These are phyloP conservation scores for Puccinellia tenuiflora DNA, from an alignment of 176 grass and related monocot species.

Conservation along the genomic window DNA sequence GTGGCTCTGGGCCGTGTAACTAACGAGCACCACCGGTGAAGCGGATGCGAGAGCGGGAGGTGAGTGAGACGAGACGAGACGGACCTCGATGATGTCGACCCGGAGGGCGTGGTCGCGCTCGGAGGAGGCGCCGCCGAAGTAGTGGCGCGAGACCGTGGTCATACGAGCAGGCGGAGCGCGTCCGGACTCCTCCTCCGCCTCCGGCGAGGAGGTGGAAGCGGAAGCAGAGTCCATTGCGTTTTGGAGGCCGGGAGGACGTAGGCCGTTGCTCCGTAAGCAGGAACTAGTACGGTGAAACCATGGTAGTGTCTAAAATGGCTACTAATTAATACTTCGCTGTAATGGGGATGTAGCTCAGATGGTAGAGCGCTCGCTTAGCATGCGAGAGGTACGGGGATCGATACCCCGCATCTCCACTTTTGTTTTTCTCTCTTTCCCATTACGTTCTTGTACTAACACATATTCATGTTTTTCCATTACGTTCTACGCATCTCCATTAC, in stretches of 20 bases:
- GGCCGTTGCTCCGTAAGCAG: no score
- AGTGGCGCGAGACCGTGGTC: constrained; percentile 59
- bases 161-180: background rate
- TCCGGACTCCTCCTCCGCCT: background rate
- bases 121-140: constrained; percentile 59
- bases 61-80: background rate
- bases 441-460: no score
- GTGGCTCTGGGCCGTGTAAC: no score
- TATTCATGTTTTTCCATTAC: no score
- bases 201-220: background rate
- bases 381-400: constrained; percentile 98
- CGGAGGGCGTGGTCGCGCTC: constrained; percentile 53
- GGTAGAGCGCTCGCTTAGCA: constrained; percentile 98
- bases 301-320: no score
- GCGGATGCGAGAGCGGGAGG: background rate
- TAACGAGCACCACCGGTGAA: background rate
- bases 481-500: no score
- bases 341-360: constrained; percentile 91
- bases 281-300: no score
- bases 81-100: constrained; percentile 72
- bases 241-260: no score
- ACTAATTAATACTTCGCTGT: no score
- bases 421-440: no score
- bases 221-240: constrained; percentile 10
- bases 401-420: constrained; percentile 97